Base-by-base conservation (phyloP, 75 land plant species). In the Ceratopteris richardii region DNA sequence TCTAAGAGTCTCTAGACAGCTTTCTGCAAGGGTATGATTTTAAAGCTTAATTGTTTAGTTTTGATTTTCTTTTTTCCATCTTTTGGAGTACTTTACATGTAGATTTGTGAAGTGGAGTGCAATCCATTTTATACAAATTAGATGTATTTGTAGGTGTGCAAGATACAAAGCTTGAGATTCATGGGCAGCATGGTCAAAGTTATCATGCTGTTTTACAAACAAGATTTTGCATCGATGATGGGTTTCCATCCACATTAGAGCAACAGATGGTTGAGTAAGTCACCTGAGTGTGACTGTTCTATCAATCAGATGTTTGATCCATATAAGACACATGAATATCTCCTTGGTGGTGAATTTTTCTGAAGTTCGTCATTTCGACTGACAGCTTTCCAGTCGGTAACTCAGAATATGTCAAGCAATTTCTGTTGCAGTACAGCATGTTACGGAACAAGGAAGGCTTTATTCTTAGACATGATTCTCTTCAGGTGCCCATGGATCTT, bases 121-220 rank as follows among this genome's bases (percentile, higher is more conserved):
- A n/a, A n/a, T n/a, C n/a, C n/a, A n/a, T n/a, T n/a, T n/a, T n/a
- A n/a, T n/a, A n/a, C n/a, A n/a, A n/a, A n/a, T n/a, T n/a, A n/a
- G n/a, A n/a, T n/a, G n/a, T n/a, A n/a, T n/a, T n/a, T 33, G 39
- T 52, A 68, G 85, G 85, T 20, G 57, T 76, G 60, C 77, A 57
- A 60, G 67, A 56, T 56, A 77, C 70, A 68, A 82, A 76, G 67
- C 83, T 86, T 54, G 82, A 79, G 73, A 77, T 86, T 58, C 90
- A 86, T 69, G 90, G 90, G 44, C 73, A 80, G 21, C 67, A 71
- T 40, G 81, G 81, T 17, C 66, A 75, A 53, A 77, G 85, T 64
- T 71, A 72, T 58, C 90, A 86, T 77, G 86, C 86, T 27, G 67
- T 77, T 1, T 59, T 67, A 54, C 77, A 67, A 33, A 76, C 76